Evolutionary conservation across 2,329 filamentous ascomycete species (phyloP), one percentile per base, ranked within the genome.

Genomic region (Lasiodiplodia hormozganensis): DNA sequence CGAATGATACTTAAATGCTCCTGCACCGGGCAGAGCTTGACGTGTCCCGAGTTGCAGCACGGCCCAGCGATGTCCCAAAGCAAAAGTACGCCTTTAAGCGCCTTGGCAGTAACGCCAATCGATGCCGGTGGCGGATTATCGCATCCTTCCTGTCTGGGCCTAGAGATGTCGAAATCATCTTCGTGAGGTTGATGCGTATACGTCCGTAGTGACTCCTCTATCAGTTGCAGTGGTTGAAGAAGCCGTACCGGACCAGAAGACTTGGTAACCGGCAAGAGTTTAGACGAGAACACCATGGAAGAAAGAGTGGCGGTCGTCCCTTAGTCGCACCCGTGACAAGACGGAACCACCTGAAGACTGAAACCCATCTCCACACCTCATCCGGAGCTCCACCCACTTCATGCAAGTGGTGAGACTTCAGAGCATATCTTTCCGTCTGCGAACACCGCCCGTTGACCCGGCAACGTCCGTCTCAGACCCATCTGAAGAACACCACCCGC

Each of bases 401-500:
- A 47, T 47, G n/a, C 43, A 21, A n/a, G 18, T 47, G 43, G 43
- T 21, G 43, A 47, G n/a, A 47, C 40, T 7, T 16, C 18, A n/a
- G 40, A 47, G 43, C 43, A 8, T 16, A 47, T 47, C 43, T 58
- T 53, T 53, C 51, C 51, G 51, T 23, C 51, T 11, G 51, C 51
- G 51, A 53, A 23, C 51, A 53, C 51, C 51, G 51, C 51, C 21
- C 51, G 51, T 53, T 53, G 51, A 53, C 51, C 51, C 51, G 23
- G 51, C 51, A 53, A 53, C 51, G 21, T 28, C 51, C 23, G 21
- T 16, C 51, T 11, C 51, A 21, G 16, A 53, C 51, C 43, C 14
- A 16, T 47, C 43, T n/a, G 4, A 23, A 28, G 12, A 52, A 25
- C 47, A 40, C 7, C 18, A 47, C 52, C 16, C 12, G 31, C 28